Conservation (phyloP, 805 yeast species). For the Barnettozyma sucrosica region DNA sequence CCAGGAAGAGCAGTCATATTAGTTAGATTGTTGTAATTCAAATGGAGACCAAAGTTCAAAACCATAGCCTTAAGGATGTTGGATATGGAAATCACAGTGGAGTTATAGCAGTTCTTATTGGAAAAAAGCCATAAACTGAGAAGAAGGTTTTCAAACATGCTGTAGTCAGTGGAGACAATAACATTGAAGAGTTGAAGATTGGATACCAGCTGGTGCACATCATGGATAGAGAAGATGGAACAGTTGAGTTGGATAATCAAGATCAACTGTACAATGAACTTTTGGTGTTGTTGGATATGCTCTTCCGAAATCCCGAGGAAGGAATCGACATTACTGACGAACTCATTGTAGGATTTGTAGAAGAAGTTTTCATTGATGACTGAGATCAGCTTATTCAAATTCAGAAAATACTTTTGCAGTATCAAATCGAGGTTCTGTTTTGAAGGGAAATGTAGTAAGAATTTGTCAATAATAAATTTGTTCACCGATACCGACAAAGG, state of each 20-base stretch:
- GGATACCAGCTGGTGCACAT: constrained; percentile 22
- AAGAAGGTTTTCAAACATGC: constrained; percentile 21
- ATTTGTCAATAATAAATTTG: constrained; percentile 16
- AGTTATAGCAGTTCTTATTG: constrained; percentile 24
- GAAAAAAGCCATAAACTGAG: constrained; percentile 23
- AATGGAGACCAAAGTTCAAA: constrained; percentile 24
- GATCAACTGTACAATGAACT: constrained; percentile 39
- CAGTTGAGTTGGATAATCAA: constrained; percentile 29
- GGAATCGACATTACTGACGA: constrained; percentile 14
- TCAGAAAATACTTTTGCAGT: constrained; percentile 24
- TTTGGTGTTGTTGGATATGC: constrained; percentile 5
- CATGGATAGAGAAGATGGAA: constrained; percentile 26
- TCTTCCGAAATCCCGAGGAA: constrained; percentile 2
- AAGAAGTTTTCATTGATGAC: constrained; percentile 23
- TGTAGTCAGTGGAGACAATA: constrained; percentile 11
- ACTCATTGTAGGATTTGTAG: constrained; percentile 18
- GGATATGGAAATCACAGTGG: constrained; percentile 20
- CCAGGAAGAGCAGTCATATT: constrained; percentile 13
- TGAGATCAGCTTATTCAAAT: constrained; percentile 22
- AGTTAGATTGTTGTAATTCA: constrained; percentile 20
- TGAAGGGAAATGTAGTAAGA: constrained; percentile 23
- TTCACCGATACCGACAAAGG: constrained; percentile 23
- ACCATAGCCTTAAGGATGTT: constrained; percentile 19
- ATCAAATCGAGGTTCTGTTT: constrained; percentile 24
- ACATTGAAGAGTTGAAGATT: constrained; percentile 16